phyloP scores from a whole-genome alignment of 2,329 filamentous ascomycete genomes.

The Colletotrichum sp. region DNA sequence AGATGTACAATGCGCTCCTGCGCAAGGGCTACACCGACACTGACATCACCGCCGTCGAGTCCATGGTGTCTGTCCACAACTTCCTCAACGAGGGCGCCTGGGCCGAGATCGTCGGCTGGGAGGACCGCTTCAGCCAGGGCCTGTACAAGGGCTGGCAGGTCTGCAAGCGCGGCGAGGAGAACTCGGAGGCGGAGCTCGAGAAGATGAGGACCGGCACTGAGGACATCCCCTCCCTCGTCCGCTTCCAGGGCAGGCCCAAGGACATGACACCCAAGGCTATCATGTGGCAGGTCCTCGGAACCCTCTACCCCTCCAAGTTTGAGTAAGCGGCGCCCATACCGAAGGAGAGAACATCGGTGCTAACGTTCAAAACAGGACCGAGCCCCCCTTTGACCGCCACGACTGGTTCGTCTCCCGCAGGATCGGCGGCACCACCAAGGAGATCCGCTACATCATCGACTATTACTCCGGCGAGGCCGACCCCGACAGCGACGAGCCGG shows the following conservation, averaged over 20 bases:
- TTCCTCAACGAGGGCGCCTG: constrained; percentile 98
- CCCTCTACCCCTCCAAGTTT: constrained; percentile 80
- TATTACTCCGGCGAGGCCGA: constrained; percentile 89
- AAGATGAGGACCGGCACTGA: constrained; percentile 59
- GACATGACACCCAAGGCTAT: constrained; percentile 92
- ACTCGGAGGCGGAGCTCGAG: constrained; percentile 48
- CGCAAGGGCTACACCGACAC: constrained; percentile 97
- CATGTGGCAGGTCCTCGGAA: constrained; percentile 80
- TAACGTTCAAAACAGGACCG: constrained; percentile 70
- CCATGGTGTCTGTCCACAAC: constrained; percentile 98
- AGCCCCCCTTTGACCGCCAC: constrained; percentile 93
- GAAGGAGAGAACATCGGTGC: no score
- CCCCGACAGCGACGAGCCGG: constrained; percentile 83
- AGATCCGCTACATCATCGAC: constrained; percentile 95
- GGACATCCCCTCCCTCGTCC: constrained; percentile 73
- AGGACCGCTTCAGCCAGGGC: constrained; percentile 81
- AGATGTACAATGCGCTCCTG: constrained; percentile 99
- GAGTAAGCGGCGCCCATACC: no score
- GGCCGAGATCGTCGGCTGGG: constrained; percentile 94
- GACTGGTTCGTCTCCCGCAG: constrained; percentile 93
- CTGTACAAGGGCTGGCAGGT: constrained; percentile 74
- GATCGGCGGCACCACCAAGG: constrained; percentile 68
- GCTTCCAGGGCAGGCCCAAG: constrained; percentile 88
- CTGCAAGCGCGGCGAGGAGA: constrained; percentile 76
- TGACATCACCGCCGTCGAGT: constrained; percentile 89